These are phyloP conservation scores for Macrocybe gigantea DNA, from an alignment of 768 basidiomycete genomes.

Conservation along the genomic window DNA sequence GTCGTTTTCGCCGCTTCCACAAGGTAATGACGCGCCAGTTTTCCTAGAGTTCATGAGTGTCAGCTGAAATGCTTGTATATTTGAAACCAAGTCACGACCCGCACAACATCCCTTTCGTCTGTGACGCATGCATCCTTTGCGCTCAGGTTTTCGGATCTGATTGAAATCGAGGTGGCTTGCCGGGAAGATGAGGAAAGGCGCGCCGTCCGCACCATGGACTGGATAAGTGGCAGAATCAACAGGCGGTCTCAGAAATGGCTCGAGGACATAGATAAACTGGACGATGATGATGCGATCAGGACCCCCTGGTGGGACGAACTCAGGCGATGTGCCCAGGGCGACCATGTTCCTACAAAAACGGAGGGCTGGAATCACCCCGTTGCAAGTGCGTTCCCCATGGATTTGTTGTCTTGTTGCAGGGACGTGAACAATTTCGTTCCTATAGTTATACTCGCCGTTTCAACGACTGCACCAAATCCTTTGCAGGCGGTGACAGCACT, in stretches of 20 bases:
- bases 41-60: no score
- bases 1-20: conserved; percentile 78
- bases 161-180: conserved; percentile 67
- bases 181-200: conserved; percentile 76
- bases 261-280: conserved; percentile 49
- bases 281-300: conserved; percentile 32
- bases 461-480: conserved; percentile 77
- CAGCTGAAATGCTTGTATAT: background rate
- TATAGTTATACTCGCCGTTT: conserved; percentile 75
- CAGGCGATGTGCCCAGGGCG: conserved; percentile 68
- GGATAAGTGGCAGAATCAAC: conserved; percentile 72
- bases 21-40: conserved; percentile 39
- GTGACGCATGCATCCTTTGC: conserved; percentile 69
- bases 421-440: conserved; percentile 8
- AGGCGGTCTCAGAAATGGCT: conserved; percentile 66
- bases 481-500: conserved; percentile 72
- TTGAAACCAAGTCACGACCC: conserved; percentile 56
- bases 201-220: conserved; percentile 77
- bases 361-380: conserved; percentile 90
- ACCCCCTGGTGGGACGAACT: conserved; percentile 92
- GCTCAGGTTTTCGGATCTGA: conserved; percentile 73
- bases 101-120: conserved; percentile 67
- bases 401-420: conserved; percentile 4
- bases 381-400: conserved; percentile 50
- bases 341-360: conserved; percentile 59